A percentile compares a stretch with the other conserved stretches of the same genome.
phyloP scores from a whole-genome alignment of 768 basidiomycete species.

The Postia placenta region DNA sequence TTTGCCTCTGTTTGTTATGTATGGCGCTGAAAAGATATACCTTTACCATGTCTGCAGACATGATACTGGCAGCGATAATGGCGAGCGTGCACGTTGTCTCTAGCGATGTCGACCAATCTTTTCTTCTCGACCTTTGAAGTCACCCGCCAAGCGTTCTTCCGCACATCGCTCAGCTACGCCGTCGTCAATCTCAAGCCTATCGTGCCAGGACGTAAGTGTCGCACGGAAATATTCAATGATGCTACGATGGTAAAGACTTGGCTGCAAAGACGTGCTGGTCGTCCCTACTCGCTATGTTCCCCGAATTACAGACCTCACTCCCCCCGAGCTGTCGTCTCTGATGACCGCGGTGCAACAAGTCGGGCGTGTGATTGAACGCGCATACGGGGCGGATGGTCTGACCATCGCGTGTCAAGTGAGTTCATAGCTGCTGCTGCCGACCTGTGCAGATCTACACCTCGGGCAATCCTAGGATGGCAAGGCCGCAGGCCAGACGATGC shows the following conservation, averaged over 20 bases:
- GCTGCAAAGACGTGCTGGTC: slow-evolving; percentile 45
- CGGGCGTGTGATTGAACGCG: slow-evolving; percentile 73
- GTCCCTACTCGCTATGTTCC: slow-evolving; percentile 44
- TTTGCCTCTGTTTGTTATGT: too few relatives aligned
- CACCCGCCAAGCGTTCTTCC: slow-evolving; percentile 69
- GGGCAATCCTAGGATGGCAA: slow-evolving; percentile 60
- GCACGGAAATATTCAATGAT: neutral
- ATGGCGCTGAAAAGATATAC: too few relatives aligned
- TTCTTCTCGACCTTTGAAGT: slow-evolving; percentile 81
- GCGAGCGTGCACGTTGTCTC: neutral
- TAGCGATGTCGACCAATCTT: slow-evolving; percentile 27
- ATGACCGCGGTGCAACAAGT: slow-evolving; percentile 78
- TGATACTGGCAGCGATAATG: too few relatives aligned
- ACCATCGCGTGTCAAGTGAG: slow-evolving; percentile 83
- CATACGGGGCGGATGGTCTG: slow-evolving; percentile 75
- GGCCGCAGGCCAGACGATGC: slow-evolving; percentile 79
- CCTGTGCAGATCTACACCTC: neutral
- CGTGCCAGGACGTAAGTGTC: slow-evolving; percentile 79
- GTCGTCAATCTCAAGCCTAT: slow-evolving; percentile 95
- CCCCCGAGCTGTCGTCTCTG: slow-evolving; percentile 67
- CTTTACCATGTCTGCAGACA: too few relatives aligned
- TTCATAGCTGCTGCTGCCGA: neutral
- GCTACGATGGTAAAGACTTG: neutral
- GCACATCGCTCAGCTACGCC: slow-evolving; percentile 64
- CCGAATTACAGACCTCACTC: slow-evolving; percentile 40